Evolutionary conservation across 371 early-diverging fungal genomes (phyloP).

Genomic region (Entomophthora muscae): DNA sequence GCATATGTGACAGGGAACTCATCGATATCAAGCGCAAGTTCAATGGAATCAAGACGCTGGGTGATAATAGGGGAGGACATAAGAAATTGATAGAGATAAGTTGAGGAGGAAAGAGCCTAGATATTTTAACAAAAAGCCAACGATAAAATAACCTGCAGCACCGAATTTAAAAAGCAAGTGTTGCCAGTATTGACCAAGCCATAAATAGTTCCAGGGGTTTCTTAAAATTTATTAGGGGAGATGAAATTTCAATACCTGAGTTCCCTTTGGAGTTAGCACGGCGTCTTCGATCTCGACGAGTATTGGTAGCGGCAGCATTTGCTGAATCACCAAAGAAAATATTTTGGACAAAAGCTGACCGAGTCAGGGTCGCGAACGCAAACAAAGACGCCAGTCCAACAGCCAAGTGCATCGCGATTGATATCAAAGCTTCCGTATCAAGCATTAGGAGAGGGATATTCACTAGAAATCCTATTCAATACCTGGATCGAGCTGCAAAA

Average conservation of each 20-base stretch:
- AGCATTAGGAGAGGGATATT: too few species aligned
- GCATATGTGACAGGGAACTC: slow-evolving; percentile 2
- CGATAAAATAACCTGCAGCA: slow-evolving; percentile 49
- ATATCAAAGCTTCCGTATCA: background rate
- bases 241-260: background rate
- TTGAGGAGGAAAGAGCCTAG: slow-evolving; percentile 31
- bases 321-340: slow-evolving; percentile 1
- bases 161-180: slow-evolving; percentile 84
- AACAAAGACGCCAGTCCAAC: slow-evolving; percentile 4
- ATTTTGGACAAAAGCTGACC: background rate
- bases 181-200: slow-evolving; percentile 86
- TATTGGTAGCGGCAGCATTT: background rate
- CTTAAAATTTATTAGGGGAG: background rate
- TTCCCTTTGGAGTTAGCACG: background rate
- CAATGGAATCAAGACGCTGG: background rate
- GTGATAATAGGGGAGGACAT: slow-evolving; percentile 11
- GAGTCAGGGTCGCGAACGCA: background rate
- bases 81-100: slow-evolving; percentile 16
- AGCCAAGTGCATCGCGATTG: slow-evolving; percentile 4
- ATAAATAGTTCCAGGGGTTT: slow-evolving; percentile 13
- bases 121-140: slow-evolving; percentile 3
- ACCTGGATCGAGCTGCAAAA: too few species aligned
- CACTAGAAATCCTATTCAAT: too few species aligned
- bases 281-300: background rate
- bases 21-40: background rate